Conservation (phyloP, 257 asterid genomes). For the Nicotiana undulata region DNA sequence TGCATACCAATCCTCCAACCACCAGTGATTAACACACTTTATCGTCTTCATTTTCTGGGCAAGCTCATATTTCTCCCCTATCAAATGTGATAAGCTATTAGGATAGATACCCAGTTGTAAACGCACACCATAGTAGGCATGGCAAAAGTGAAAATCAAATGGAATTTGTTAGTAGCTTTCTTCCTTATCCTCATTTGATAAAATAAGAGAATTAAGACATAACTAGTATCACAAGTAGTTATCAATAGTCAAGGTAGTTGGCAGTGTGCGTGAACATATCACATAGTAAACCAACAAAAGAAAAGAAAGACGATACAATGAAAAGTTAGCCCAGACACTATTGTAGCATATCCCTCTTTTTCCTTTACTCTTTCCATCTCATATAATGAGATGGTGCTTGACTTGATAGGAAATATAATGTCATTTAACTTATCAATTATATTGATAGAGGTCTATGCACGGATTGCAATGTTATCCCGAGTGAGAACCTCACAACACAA, state of each 20-base stretch:
- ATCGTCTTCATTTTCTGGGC: conserved; percentile 65
- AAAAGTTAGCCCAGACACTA: background rate
- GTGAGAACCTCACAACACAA: too few relatives aligned
- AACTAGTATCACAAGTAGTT: background rate
- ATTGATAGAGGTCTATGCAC: background rate
- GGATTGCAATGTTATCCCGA: too few relatives aligned
- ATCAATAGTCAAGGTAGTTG: background rate
- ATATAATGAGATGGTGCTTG: background rate
- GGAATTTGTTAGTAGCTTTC: background rate
- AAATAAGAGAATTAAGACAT: background rate
- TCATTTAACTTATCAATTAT: background rate
- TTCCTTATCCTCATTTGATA: background rate
- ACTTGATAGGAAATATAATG: background rate
- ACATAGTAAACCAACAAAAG: background rate
- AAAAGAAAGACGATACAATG: background rate
- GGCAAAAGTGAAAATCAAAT: background rate
- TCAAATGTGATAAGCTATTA: conserved; percentile 6
- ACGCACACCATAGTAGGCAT: background rate
- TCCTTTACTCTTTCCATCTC: background rate
- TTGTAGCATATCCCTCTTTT: background rate
- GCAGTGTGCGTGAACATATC: background rate
- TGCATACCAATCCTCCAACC: conserved; percentile 90
- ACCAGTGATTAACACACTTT: conserved; percentile 76
- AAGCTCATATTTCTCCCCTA: conserved; percentile 88
- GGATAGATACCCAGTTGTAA: background rate